phyloP scores from a whole-genome alignment of 192 early-diverging fungal species.

The Dissophora globulifera region DNA sequence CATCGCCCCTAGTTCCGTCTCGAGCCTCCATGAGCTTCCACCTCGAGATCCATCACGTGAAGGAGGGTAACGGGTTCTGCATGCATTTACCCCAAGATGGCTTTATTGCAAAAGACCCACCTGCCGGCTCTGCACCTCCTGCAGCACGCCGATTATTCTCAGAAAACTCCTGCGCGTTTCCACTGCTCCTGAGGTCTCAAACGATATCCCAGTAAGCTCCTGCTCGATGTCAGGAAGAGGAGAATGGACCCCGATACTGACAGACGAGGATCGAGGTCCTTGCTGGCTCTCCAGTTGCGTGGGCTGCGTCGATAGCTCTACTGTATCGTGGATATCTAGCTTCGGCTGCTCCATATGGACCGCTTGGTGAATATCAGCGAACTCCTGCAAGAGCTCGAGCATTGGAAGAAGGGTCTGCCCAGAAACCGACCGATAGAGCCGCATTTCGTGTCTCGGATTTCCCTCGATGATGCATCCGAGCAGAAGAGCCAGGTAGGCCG shows the following conservation, averaged over 20 bases:
- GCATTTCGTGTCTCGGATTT: slow-evolving; percentile 7
- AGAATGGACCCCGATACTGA: not conserved
- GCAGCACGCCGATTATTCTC: slow-evolving; percentile 16
- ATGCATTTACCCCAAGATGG: too few species aligned
- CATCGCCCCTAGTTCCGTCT: too few species aligned
- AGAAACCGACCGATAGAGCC: slow-evolving; percentile 4
- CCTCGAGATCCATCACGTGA: too few species aligned
- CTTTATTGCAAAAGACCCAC: too few species aligned
- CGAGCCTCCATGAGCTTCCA: too few species aligned
- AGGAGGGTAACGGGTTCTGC: too few species aligned
- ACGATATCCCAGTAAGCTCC: not conserved
- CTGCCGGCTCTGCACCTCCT: slow-evolving; percentile 16
- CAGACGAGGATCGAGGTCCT: too few species aligned
- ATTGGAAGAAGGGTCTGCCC: slow-evolving; percentile 31
- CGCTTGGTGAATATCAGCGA: slow-evolving; percentile 9
- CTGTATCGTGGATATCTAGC: not conserved
- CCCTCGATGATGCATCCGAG: slow-evolving; percentile 26
- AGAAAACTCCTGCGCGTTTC: slow-evolving; percentile 23
- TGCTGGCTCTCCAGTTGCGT: too few species aligned
- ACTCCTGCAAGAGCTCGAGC: slow-evolving; percentile 29
- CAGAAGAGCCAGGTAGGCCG: slow-evolving; percentile 36
- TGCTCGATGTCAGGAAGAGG: not conserved
- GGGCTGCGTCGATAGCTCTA: too few species aligned
- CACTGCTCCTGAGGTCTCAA: not conserved
- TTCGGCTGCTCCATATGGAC: not conserved